Evolutionary conservation across 306 rosid species (phyloP).

Genomic region (Pachyrhizus erosus): DNA sequence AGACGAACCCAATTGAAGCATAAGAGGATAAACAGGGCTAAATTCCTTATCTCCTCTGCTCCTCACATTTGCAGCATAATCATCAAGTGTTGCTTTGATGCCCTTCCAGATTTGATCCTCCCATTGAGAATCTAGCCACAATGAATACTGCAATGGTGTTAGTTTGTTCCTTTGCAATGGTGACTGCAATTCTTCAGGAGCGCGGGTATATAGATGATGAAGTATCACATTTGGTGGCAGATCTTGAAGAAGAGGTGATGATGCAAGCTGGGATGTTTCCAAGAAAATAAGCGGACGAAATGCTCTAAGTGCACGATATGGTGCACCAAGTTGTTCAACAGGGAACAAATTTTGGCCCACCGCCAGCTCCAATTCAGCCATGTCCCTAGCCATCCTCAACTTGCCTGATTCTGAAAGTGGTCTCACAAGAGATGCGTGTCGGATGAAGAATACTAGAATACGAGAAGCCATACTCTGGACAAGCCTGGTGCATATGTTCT

Average conservation of each 20-base stretch:
- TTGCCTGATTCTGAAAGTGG: conserved; percentile 99
- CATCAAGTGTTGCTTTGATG: conserved; percentile 89
- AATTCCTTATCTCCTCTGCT: conserved; percentile 96
- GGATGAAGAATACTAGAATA: conserved; percentile 87
- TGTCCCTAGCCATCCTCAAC: conserved; percentile 98
- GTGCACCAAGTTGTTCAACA: conserved; percentile 94
- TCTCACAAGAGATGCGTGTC: conserved; percentile 97
- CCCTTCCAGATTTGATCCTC: conserved; percentile 99
- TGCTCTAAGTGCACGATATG: conserved; percentile 93
- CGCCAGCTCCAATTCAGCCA: conserved; percentile 97
- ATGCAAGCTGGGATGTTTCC: conserved; percentile 90
- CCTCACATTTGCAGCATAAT: conserved; percentile 81
- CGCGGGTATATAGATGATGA: conserved; percentile 93
- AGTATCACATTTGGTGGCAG: conserved; percentile 86
- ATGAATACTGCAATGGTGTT: conserved; percentile 83
- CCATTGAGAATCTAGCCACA: conserved; percentile 99
- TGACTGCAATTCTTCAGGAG: conserved; percentile 90
- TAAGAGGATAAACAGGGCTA: conserved; percentile 92
- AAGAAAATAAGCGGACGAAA: conserved; percentile 97
- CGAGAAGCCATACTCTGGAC: conserved; percentile 96
- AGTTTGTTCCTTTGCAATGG: conserved; percentile 92
- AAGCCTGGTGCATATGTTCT: conserved; percentile 91
- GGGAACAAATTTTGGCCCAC: conserved; percentile 97
- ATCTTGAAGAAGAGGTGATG: conserved; percentile 94
- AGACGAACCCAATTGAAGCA: conserved; percentile 88